A percentile compares a stretch with the other conserved stretches of the same genome.
Evolutionary conservation across 2,329 filamentous ascomycete genomes (phyloP).

Genomic region (Fusarium sp.): DNA sequence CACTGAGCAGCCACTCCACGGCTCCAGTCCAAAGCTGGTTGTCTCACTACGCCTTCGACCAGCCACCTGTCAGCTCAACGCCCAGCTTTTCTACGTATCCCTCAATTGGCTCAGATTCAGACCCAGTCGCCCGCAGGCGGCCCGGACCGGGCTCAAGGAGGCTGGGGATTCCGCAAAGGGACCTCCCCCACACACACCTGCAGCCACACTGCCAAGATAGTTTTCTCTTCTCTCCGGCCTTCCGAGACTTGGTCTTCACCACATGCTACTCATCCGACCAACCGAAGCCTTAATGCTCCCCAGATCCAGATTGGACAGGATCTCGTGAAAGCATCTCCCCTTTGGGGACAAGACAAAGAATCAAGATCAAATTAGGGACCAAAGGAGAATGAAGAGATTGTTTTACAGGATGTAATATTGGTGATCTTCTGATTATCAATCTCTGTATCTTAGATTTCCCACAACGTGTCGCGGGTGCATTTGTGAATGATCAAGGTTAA

Average conservation of each 20-base stretch:
- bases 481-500: too few relatives aligned
- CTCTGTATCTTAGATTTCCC: neutral
- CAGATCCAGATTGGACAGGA: neutral
- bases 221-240: neutral
- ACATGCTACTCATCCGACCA: neutral
- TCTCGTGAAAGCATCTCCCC: too few relatives aligned
- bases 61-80: neutral
- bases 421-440: neutral
- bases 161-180: neutral
- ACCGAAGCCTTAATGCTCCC: neutral
- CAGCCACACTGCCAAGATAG: neutral
- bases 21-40: neutral
- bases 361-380: neutral
- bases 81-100: neutral
- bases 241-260: neutral
- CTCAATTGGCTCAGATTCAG: neutral
- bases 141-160: neutral
- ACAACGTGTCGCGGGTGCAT: too few relatives aligned
- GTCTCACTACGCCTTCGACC: neutral
- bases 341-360: neutral
- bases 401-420: neutral
- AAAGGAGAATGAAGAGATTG: neutral
- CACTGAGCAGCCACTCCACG: neutral
- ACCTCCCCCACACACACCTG: neutral
- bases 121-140: neutral